Percentiles rank a stretch among this genome's conserved stretches.
Evolutionary conservation across 2,329 filamentous ascomycete genomes (phyloP).

Genomic region (Amphichorda felina): DNA sequence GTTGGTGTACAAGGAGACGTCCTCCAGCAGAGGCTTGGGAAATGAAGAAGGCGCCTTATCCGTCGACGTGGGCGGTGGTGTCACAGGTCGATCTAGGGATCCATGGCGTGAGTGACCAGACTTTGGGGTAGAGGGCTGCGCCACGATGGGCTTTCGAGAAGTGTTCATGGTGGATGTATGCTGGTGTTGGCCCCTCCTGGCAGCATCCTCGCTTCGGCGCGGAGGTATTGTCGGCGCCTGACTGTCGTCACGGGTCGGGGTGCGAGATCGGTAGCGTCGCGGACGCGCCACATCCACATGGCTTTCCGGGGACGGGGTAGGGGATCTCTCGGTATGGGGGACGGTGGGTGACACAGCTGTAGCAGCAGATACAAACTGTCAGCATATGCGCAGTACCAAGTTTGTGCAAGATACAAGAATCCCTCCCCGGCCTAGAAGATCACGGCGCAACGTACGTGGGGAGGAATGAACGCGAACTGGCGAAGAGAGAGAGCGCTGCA

Average conservation of each 20-base stretch:
- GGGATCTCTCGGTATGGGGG: slow-evolving; percentile 26
- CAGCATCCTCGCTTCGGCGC: slow-evolving; percentile 30
- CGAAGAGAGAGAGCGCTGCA: slow-evolving; percentile 52
- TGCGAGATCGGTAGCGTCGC: slow-evolving; percentile 38
- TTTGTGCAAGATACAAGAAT: slow-evolving; percentile 1
- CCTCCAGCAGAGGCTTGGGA: slow-evolving; percentile 46
- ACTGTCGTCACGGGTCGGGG: slow-evolving; percentile 37
- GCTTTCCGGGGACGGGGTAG: slow-evolving; percentile 41
- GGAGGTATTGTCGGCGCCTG: slow-evolving; percentile 26
- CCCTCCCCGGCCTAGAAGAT: too few species aligned
- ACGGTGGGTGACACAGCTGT: slow-evolving; percentile 20
- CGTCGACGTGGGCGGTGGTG: slow-evolving; percentile 19
- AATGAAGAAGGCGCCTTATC: slow-evolving; percentile 31
- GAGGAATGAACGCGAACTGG: slow-evolving; percentile 45
- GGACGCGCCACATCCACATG: slow-evolving; percentile 36
- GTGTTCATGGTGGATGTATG: slow-evolving; percentile 18
- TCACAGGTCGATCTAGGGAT: slow-evolving; percentile 12
- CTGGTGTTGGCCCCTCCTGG: slow-evolving; percentile 24
- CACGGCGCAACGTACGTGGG: slow-evolving; percentile 40
- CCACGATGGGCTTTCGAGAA: slow-evolving; percentile 35
- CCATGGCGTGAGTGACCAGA: slow-evolving; percentile 15
- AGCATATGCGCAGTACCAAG: slow-evolving; percentile 10
- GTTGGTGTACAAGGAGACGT: slow-evolving; percentile 56
- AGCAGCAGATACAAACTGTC: slow-evolving; percentile 11
- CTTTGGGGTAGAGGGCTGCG: slow-evolving; percentile 23